Evolutionary conservation across 306 rosid species (phyloP), one percentile per base, ranked within the genome.

Genomic region (Leucaena leucocephala): DNA sequence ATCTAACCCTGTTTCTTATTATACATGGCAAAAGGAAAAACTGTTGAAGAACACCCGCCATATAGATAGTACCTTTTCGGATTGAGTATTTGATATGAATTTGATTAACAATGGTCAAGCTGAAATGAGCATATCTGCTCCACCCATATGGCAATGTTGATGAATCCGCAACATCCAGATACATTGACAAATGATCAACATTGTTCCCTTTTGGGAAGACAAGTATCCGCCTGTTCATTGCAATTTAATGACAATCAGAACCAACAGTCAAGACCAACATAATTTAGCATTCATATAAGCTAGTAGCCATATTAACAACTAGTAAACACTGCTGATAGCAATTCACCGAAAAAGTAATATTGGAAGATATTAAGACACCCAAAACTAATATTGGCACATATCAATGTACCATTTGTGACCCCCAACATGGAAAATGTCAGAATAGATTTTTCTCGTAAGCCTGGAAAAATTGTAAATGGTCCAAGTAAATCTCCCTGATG

Each of bases 81-180:
- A 90, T 83, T 66, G 97, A 80, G 76, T 83, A 87, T 80, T 87
- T 90, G 80, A 63, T 79, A 46, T 88, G 86, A 39, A 88, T 71
- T 82, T 88, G 97, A 84, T 88, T 87, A 68, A 87, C 86, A 79
- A 92, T 81, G 36, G 91, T 87, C 93, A 92, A 84, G 87, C 94
- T 90, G 86, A 92, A 92, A 52, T 87, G 93, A 0, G 93, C 89
- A 67, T 85, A 84, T 86, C 91, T 87, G 87, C 89, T 90, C 93
- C 97, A 90, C 3, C 97, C 94, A 83, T 82, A 82, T 2, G 91
- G 94, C 86, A 92, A 78, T 2, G 85, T 46, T 15, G 74, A 2
- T 2, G 94, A 84, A 86, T 92, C 90, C 3, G 89, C 91, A 78
- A 87, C 91, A 83, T 92, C 97, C 83, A 92, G 85, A 88, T 92